phyloP scores from a whole-genome alignment of 257 asterid species.

The Solanum bulbocastanum region DNA sequence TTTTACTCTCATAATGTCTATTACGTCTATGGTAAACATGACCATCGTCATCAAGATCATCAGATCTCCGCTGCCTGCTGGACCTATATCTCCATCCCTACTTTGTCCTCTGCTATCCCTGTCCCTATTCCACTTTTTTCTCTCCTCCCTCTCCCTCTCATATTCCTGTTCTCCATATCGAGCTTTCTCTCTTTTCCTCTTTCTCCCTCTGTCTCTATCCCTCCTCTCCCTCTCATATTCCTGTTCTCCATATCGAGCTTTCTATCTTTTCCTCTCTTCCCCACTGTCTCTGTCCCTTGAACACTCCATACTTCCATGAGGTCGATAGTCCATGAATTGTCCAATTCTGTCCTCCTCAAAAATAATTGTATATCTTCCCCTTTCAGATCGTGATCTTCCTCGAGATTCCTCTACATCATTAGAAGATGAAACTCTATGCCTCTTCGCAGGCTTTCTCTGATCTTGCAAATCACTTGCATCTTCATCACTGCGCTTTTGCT shows the following conservation, averaged over 20 bases:
- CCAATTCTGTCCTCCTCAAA: not conserved
- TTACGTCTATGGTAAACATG: slow-evolving; percentile 29
- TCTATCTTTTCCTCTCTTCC: slow-evolving; percentile 6
- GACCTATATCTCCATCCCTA: slow-evolving; percentile 21
- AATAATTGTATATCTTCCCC: not conserved
- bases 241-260: slow-evolving; percentile 19
- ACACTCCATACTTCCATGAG: not conserved
- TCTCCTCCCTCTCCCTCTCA: slow-evolving; percentile 19
- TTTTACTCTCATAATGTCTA: slow-evolving; percentile 14
- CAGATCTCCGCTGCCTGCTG: slow-evolving; percentile 19
- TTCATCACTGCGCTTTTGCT: not conserved
- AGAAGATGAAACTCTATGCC: no score
- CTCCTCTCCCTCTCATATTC: slow-evolving; percentile 13
- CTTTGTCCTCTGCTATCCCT: slow-evolving; percentile 28
- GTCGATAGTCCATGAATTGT: not conserved
- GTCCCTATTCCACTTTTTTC: slow-evolving; percentile 27
- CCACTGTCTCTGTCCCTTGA: slow-evolving; percentile 11
- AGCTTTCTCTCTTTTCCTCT: slow-evolving; percentile 8
- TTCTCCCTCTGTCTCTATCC: slow-evolving; percentile 21
- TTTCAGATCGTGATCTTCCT: no score
- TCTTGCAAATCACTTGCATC: no score
- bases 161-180: slow-evolving; percentile 20
- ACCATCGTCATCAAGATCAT: slow-evolving; percentile 13
- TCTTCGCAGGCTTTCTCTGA: no score
- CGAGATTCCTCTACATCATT: no score